A percentile compares a stretch with the other conserved stretches of the same genome.
phyloP scores from a whole-genome alignment of 2,329 filamentous ascomycete species.

The Pestalotiopsis sp. region DNA sequence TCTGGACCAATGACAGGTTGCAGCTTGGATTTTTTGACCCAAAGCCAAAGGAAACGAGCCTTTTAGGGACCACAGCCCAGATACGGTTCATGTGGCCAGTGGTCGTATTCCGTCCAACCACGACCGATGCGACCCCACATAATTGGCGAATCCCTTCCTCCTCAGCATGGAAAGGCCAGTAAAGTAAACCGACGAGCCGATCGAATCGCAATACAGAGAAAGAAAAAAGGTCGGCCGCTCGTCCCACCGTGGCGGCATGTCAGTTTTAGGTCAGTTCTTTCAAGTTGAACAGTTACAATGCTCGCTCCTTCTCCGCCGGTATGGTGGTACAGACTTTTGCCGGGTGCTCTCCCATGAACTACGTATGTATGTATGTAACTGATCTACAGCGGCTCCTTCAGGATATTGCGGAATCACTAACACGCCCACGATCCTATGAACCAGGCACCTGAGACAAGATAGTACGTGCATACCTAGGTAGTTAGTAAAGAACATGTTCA shows the following conservation, averaged over 20 bases:
- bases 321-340: no score
- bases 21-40: neutral
- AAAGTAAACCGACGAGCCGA: neutral
- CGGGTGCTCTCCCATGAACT: no score
- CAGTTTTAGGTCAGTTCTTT: neutral
- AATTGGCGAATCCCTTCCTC: conserved; percentile 10
- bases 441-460: neutral
- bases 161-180: neutral
- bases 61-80: neutral
- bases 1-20: conserved; percentile 14
- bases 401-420: neutral
- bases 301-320: no score
- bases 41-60: neutral
- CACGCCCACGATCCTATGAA: neutral
- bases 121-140: conserved; percentile 15
- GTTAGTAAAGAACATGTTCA: no score
- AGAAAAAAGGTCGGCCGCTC: neutral
- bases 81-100: neutral
- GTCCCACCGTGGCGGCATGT: neutral
- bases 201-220: neutral
- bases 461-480: neutral
- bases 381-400: neutral
- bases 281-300: neutral
- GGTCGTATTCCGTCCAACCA: conserved; percentile 22
- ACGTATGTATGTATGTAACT: no score